phyloP scores from a whole-genome alignment of 1,284 basidiomycete species.

The Marasmius sp. region DNA sequence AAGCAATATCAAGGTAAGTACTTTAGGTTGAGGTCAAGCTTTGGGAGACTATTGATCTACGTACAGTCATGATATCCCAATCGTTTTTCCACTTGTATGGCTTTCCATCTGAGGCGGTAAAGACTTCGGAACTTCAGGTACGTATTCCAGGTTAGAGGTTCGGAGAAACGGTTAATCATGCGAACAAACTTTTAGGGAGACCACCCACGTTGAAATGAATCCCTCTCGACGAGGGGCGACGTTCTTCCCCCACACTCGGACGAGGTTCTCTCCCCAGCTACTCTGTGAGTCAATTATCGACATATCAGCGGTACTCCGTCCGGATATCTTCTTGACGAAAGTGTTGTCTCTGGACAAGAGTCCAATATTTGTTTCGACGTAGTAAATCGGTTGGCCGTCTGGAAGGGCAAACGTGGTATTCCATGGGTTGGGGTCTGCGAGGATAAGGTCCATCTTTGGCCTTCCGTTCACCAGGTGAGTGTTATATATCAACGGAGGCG shows the following conservation, averaged over 20 bases:
- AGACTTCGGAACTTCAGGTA: constrained; percentile 10
- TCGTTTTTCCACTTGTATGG: constrained; percentile 15
- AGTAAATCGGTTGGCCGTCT: constrained; percentile 11
- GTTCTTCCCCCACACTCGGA: constrained; percentile 7
- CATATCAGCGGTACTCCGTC: background rate
- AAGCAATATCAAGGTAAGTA: too few species aligned
- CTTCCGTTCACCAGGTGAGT: too few species aligned
- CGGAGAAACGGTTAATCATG: background rate
- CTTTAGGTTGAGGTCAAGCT: too few species aligned
- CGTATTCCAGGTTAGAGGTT: background rate
- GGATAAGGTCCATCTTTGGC: background rate
- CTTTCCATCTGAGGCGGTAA: constrained; percentile 14
- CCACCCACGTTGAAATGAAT: constrained; percentile 3
- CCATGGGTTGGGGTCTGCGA: background rate
- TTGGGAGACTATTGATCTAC: background rate
- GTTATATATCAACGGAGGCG: too few species aligned
- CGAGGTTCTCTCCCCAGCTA: background rate
- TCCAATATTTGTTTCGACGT: constrained; percentile 11
- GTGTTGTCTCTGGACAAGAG: constrained; percentile 9
- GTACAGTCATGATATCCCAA: background rate
- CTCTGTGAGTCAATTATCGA: background rate
- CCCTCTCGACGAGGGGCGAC: background rate
- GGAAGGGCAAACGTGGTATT: constrained; percentile 10
- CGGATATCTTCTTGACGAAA: constrained; percentile 4
- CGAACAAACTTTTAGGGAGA: background rate